Base-by-base conservation (phyloP, 768 basidiomycete species). In the Pleurotus salmoneostramineus region DNA sequence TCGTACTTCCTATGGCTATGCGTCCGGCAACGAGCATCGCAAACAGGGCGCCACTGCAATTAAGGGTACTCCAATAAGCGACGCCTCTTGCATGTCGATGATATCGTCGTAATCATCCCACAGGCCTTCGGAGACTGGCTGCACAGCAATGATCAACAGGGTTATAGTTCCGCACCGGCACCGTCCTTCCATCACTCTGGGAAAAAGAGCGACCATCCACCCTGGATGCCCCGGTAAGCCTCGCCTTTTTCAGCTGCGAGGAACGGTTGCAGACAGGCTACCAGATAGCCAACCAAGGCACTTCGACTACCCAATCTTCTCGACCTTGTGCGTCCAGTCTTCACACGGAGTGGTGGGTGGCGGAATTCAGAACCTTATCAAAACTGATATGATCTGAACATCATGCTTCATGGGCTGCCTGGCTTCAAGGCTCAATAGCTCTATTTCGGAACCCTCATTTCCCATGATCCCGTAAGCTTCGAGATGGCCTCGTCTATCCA, bases 91-190 rank as follows among this genome's bases (percentile, higher is more conserved):
- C 14, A 4, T 40, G 14, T 36, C 17, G 48, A 21, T 49, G 48
- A 21, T 6, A 5, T 49, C 7, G 48, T 42, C 52, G n/a, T 42
- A 55, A 42, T 32, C 40, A 43, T 44, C 52, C 32, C 52, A 55
- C 43, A 31, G 52, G 36, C 40, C 8, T 14, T 15, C 37, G 37
- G 36, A 6, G 33, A 21, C 10, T 35, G 8, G 12, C 40, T 17
- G 52, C 52, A 55, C 52, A 55, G 52, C 52, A 55, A 55, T 55
- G 52, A 55, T 55, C 52, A 55, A 40, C 52, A 55, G 17, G 50
- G 33, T 10, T 15, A n/a, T 43, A 31, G 37, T 55, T 55, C 52
- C 52, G 52, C 40, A 43, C 36, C 52, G 52, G 52, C 52, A 55
- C 52, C 52, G 37, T 55, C 52, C 27, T 17, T 10, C 52, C 36